phyloP scores from a whole-genome alignment of 306 rosid genomes.

The Medicago lupulina region DNA sequence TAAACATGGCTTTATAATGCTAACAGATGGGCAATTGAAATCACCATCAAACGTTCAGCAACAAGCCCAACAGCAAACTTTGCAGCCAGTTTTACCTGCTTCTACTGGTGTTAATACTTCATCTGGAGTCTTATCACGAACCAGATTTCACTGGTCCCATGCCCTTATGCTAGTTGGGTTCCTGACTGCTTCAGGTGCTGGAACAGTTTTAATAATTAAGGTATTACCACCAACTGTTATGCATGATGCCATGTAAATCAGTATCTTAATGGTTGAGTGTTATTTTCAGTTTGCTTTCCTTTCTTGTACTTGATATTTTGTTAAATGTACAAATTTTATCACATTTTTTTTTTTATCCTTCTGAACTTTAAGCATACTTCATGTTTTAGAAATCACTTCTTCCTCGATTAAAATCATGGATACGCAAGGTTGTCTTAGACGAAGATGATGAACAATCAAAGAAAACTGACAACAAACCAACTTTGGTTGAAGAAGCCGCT shows the following conservation, averaged over 20 bases:
- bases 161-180: conserved; percentile 76
- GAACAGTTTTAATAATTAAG: conserved; percentile 81
- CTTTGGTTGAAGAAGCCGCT: conserved; percentile 76
- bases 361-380: conserved; percentile 39
- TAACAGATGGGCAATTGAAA: conserved; percentile 63
- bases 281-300: conserved; percentile 27
- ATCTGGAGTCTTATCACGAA: conserved; percentile 50
- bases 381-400: conserved; percentile 74
- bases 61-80: conserved; percentile 55
- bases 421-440: conserved; percentile 78
- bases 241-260: conserved; percentile 31
- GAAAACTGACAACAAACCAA: conserved; percentile 62
- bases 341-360: conserved; percentile 28
- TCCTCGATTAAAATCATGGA: conserved; percentile 93
- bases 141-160: conserved; percentile 86
- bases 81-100: conserved; percentile 62
- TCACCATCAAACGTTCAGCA: conserved; percentile 60
- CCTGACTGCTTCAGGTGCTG: conserved; percentile 83
- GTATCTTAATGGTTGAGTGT: conserved; percentile 28
- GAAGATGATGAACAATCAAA: conserved; percentile 57
- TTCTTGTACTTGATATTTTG: conserved; percentile 25
- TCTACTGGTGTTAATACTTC: conserved; percentile 51
- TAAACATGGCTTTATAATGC: conserved; percentile 39
- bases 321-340: conserved; percentile 24
- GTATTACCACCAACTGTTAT: conserved; percentile 51